A percentile compares a stretch with the other conserved stretches of the same genome.
Conservation (phyloP, 2,329 filamentous ascomycete genomes). For the Golovinomyces cichoracearum region DNA sequence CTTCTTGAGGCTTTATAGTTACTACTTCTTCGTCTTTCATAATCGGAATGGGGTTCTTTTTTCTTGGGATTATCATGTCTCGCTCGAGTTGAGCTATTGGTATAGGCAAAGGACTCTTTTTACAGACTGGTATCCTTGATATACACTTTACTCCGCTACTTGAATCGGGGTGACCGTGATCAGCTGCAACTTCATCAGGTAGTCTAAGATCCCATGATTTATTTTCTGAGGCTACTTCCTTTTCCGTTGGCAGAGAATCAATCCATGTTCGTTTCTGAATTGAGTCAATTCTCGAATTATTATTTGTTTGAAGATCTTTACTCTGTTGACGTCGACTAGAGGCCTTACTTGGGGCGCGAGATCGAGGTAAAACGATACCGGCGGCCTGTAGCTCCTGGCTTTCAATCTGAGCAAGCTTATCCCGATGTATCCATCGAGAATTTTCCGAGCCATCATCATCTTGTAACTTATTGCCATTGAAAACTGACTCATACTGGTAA, state of each 20-base stretch:
- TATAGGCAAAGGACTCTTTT: constrained; percentile 52
- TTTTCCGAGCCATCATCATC: constrained; percentile 25
- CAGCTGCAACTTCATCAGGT: constrained; percentile 39
- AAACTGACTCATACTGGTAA: constrained; percentile 5
- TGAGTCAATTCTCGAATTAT: constrained; percentile 15
- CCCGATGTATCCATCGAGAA: constrained; percentile 64
- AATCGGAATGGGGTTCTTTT: constrained; percentile 25
- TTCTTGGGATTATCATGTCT: constrained; percentile 39
- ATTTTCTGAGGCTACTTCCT: constrained; percentile 18
- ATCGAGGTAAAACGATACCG: constrained; percentile 35
- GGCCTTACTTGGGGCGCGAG: constrained; percentile 26
- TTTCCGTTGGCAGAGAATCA: constrained; percentile 18
- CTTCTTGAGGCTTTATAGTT: constrained; percentile 35
- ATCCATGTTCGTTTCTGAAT: constrained; percentile 17
- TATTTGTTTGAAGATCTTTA: constrained; percentile 12
- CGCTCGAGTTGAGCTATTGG: constrained; percentile 46
- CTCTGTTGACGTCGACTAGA: constrained; percentile 19
- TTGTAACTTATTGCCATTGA: constrained; percentile 8
- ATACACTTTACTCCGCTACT: constrained; percentile 30
- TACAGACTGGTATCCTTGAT: constrained; percentile 72
- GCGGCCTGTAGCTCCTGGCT: constrained; percentile 56
- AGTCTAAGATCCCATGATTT: constrained; percentile 46
- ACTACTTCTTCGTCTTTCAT: constrained; percentile 32
- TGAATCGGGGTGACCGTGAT: constrained; percentile 23
- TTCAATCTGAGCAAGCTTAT: constrained; percentile 62